phyloP scores from a whole-genome alignment of 139 green algal species.

The Haematococcus lacustris region DNA sequence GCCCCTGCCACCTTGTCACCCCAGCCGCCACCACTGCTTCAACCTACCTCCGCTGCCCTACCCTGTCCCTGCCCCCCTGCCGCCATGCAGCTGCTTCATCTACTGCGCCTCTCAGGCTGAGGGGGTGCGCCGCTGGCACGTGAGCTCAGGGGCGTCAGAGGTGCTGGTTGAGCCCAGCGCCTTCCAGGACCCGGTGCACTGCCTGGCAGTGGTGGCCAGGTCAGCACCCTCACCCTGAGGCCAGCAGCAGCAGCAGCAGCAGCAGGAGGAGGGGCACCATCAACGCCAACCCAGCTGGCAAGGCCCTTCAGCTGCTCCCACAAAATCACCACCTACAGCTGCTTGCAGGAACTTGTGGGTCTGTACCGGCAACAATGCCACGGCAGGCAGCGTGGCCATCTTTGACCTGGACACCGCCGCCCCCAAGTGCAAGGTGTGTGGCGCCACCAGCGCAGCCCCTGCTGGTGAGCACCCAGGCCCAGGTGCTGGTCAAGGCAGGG shows the following conservation, averaged over 20 bases:
- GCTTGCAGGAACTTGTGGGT: slow-evolving; percentile 21
- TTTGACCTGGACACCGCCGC: slow-evolving; percentile 21
- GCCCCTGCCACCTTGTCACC: no score
- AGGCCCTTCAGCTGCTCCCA: no score
- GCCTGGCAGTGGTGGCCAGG: slow-evolving; percentile 11
- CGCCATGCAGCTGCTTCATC: slow-evolving; percentile 1
- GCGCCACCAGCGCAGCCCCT: background rate
- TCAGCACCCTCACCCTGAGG: no score
- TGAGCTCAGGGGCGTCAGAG: slow-evolving; percentile 17
- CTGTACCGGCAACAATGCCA: slow-evolving; percentile 24
- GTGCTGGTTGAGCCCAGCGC: slow-evolving; percentile 6
- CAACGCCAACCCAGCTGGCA: no score
- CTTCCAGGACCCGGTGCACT: slow-evolving; percentile 25
- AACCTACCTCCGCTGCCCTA: no score
- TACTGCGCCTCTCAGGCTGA: slow-evolving; percentile 18
- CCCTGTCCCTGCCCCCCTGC: no score
- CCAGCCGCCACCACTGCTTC: no score
- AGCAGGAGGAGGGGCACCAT: no score
- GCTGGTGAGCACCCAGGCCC: no score
- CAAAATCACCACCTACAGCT: no score
- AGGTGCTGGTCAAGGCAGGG: no score
- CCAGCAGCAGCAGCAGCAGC: no score
- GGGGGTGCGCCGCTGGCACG: slow-evolving; percentile 21
- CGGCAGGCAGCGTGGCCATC: slow-evolving; percentile 24
- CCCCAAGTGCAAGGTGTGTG: slow-evolving; percentile 14